phyloP scores from a whole-genome alignment of 176 grass and related monocot genomes.

The Luzula sylvatica region DNA sequence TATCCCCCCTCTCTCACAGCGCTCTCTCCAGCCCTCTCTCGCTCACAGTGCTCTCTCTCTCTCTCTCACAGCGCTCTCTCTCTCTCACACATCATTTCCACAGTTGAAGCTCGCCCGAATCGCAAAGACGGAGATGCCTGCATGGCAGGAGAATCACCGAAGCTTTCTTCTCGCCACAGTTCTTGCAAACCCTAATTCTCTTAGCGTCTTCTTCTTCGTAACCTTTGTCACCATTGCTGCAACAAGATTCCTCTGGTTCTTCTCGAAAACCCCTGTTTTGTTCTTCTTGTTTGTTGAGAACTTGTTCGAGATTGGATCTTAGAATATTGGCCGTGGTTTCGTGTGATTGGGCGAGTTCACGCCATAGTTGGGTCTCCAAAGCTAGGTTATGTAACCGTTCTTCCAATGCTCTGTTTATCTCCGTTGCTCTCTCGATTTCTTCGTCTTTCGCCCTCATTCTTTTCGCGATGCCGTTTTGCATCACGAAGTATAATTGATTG shows the following conservation, averaged over 20 bases:
- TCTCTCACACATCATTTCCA: no score
- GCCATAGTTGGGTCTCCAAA: conserved; percentile 60
- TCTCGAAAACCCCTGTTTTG: background rate
- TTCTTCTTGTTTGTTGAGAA: conserved; percentile 3
- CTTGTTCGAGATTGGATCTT: conserved; percentile 38
- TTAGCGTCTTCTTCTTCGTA: background rate
- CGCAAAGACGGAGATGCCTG: conserved; percentile 63
- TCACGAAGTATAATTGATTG: conserved; percentile 15
- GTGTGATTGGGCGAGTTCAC: conserved; percentile 49
- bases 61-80: no score
- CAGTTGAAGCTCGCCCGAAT: no score
- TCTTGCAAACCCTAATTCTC: conserved; percentile 18
- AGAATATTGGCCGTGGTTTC: conserved; percentile 35
- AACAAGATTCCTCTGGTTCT: conserved; percentile 65
- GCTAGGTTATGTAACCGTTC: conserved; percentile 28
- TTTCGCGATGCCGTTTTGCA: conserved; percentile 34
- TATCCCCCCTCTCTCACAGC: no score
- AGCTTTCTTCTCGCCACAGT: conserved; percentile 30
- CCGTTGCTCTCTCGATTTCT: conserved; percentile 29
- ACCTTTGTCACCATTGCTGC: conserved; percentile 36
- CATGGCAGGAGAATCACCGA: conserved; percentile 67
- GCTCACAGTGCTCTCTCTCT: no score
- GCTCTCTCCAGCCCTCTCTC: no score
- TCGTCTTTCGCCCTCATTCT: conserved; percentile 48
- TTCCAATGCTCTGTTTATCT: conserved; percentile 57